Base-by-base conservation (phyloP, 495 filamentous ascomycete species). In the Penicilliopsis zonata region DNA sequence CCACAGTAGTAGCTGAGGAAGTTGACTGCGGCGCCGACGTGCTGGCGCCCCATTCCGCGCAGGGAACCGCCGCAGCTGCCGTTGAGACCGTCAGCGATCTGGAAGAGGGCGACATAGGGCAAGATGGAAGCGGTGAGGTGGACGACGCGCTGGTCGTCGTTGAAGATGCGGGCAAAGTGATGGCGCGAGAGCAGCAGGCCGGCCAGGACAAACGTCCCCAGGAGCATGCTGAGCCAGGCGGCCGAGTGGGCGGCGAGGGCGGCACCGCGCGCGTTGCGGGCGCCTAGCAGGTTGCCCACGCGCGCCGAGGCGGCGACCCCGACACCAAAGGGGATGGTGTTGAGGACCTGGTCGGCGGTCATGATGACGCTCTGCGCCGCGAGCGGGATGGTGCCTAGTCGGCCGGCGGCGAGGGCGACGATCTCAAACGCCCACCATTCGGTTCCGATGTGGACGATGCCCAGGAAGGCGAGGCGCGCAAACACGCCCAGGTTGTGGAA, bases 381-480 rank as follows among this genome's bases (percentile, higher is more conserved):
- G 0, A 94, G 66, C 0, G 86, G 67, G 23, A 90, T 77, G 0
- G 81, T 90, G 6, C 86, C 86, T 0, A 95, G 66, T 6, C 76
- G 67, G 7, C 87, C 87, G 3, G 87, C 87, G 2, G 78, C 86
- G 0, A 95, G 64, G 1, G 86, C 85, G n/a, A 94, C 86, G 35
- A 95, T 93, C 55, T 93, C 86, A 42, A 92, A 93, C 0, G 86
- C 86, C 86, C 86, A 93, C 86, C 86, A 93, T 56, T 94, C 86
- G 0, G 83, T 92, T 5, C 87, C 87, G 14, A 94, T 80, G 43
- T 93, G 87, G n/a, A 94, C 50, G 26, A 93, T 61, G 4, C 87
- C 87, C 1, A 94, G 55, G 20, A 77, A 43, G 5, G 86, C 82
- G 4, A 95, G 70, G 5, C 77, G 73, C 2, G 80, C 66, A 43